Evolutionary conservation across 2,329 filamentous ascomycete genomes (phyloP).

Genomic region (Botrytis medusae): DNA sequence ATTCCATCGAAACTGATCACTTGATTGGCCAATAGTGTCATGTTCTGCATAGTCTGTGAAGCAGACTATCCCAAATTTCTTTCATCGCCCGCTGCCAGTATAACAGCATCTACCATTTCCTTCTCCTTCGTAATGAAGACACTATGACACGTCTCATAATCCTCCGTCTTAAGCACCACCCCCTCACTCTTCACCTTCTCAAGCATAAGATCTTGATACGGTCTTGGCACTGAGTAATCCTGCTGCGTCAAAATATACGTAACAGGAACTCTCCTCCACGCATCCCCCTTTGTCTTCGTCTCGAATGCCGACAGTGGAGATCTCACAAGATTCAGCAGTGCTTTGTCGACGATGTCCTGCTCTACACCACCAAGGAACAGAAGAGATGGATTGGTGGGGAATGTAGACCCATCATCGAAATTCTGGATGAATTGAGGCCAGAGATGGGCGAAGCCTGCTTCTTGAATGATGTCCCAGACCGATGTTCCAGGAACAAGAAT

Average conservation of each 20-base stretch:
- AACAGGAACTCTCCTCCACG: neutral
- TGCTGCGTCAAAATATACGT: neutral
- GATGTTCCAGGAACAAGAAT: neutral
- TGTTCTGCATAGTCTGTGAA: neutral
- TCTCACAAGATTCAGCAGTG: neutral
- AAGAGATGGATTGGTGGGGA: neutral
- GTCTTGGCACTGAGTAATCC: neutral
- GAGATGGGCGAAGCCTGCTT: neutral
- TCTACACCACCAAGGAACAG: neutral
- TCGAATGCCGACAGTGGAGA: neutral
- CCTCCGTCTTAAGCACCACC: neutral
- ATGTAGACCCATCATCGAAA: neutral
- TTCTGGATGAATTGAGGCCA: neutral
- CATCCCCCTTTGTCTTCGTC: neutral
- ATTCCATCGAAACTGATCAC: too few species aligned
- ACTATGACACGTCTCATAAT: neutral
- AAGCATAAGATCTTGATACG: neutral
- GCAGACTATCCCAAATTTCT: neutral
- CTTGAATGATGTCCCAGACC: neutral
- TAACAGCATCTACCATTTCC: neutral
- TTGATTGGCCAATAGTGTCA: too few species aligned
- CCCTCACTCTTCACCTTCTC: neutral
- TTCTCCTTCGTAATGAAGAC: neutral
- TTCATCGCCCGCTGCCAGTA: neutral
- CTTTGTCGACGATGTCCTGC: neutral